Percentiles rank a stretch among this genome's conserved stretches.
Evolutionary conservation across 78 protist species (phyloP).

Genomic region (Dictyostelium discoideum): dicty_2.7 NC_007088.5:3048001-3048500

Average conservation of each 20-base stretch:
- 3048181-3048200: slow-evolving; percentile 74
- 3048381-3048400: slow-evolving; percentile 63
- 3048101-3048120: slow-evolving; percentile 61
- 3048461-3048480: slow-evolving; percentile 64
- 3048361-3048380: slow-evolving; percentile 73
- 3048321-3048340: slow-evolving; percentile 76
- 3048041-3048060: not conserved
- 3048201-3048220: slow-evolving; percentile 35
- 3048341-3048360: not conserved
- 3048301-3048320: slow-evolving; percentile 53
- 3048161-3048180: slow-evolving; percentile 45
- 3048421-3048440: slow-evolving; percentile 76
- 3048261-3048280: slow-evolving; percentile 7
- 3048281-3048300: slow-evolving; percentile 28
- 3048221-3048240: slow-evolving; percentile 76
- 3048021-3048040: not conserved
- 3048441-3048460: slow-evolving; percentile 66
- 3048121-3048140: slow-evolving; percentile 22
- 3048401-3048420: slow-evolving; percentile 17
- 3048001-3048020: too few species aligned
- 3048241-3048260: slow-evolving; percentile 2
- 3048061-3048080: slow-evolving; percentile 26
- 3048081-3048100: slow-evolving; percentile 65
- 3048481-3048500: slow-evolving; percentile 40
- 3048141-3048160: not conserved